Conservation (phyloP, 1,284 basidiomycete genomes). For the Cutaneotrichosporon cutaneum region DNA sequence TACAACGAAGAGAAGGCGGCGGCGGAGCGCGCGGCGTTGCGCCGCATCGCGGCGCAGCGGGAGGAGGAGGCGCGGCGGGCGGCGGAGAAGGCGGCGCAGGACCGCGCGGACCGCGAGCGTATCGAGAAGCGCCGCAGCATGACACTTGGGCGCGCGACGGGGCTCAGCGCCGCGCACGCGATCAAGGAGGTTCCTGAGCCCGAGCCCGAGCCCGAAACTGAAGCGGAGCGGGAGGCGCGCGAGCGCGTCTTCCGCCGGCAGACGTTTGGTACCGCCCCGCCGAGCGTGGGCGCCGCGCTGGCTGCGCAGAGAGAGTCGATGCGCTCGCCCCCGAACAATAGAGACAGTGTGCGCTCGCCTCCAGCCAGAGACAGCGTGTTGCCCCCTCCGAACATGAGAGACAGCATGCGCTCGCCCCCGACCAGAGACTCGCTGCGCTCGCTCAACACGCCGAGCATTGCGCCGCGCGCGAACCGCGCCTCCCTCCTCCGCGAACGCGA, state of each 20-base stretch:
- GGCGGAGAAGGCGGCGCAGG: slow-evolving; percentile 6
- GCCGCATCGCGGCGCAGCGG: background rate
- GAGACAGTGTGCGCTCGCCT: background rate
- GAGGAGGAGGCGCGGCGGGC: slow-evolving; percentile 4
- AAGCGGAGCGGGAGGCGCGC: background rate
- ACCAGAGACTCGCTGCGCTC: slow-evolving; percentile 16
- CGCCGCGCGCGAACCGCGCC: slow-evolving; percentile 32
- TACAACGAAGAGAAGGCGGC: slow-evolving; percentile 7
- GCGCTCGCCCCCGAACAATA: background rate
- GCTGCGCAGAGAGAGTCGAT: background rate
- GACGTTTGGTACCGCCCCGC: slow-evolving; percentile 1
- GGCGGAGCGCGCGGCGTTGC: slow-evolving; percentile 1
- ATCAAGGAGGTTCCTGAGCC: slow-evolving; percentile 6
- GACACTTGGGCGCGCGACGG: slow-evolving; percentile 4
- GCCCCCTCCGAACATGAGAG: no score
- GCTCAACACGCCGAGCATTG: slow-evolving; percentile 28
- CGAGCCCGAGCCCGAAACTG: background rate
- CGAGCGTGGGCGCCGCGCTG: background rate
- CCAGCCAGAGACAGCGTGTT: background rate
- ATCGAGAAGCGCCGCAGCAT: slow-evolving; percentile 4
- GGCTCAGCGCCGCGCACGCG: background rate
- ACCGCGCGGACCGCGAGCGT: slow-evolving; percentile 4
- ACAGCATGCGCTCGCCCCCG: background rate
- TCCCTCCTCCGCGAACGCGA: slow-evolving; percentile 30
- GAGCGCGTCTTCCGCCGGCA: slow-evolving; percentile 4